Percentiles rank a stretch among this genome's conserved stretches.
Conservation (phyloP, 2,329 filamentous ascomycete genomes). For the Myotisia sp. region DNA sequence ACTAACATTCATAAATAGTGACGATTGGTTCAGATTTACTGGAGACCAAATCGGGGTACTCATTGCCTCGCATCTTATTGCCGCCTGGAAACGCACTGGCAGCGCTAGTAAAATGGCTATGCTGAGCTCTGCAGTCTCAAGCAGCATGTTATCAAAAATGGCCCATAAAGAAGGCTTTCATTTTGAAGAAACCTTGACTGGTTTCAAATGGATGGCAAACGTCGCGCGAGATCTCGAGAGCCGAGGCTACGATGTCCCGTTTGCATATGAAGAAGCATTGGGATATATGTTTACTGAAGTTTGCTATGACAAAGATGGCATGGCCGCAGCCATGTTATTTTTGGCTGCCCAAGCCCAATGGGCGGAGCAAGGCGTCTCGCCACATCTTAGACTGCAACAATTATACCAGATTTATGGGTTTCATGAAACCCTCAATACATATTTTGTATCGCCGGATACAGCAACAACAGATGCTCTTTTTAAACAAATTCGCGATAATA, state of each 20-base stretch:
- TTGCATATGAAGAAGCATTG: slow-evolving; percentile 51
- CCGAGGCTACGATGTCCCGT: slow-evolving; percentile 38
- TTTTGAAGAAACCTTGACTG: slow-evolving; percentile 48
- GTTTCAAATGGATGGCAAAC: slow-evolving; percentile 56
- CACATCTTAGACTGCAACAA: slow-evolving; percentile 42
- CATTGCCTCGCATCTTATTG: slow-evolving; percentile 43
- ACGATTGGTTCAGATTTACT: slow-evolving; percentile 46
- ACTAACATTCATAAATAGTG: slow-evolving; percentile 18
- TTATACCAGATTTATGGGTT: slow-evolving; percentile 45
- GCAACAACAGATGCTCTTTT: slow-evolving; percentile 42
- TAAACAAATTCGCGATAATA: slow-evolving; percentile 36
- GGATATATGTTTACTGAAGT: slow-evolving; percentile 52
- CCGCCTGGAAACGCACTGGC: slow-evolving; percentile 25
- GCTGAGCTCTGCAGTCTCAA: slow-evolving; percentile 50
- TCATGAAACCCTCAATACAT: slow-evolving; percentile 50
- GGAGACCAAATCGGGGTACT: slow-evolving; percentile 52
- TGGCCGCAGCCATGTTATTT: slow-evolving; percentile 47
- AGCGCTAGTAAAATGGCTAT: slow-evolving; percentile 34
- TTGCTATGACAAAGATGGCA: slow-evolving; percentile 51
- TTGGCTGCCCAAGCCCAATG: slow-evolving; percentile 41
- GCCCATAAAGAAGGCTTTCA: slow-evolving; percentile 41
- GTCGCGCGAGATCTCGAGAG: slow-evolving; percentile 39
- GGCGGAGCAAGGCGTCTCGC: slow-evolving; percentile 38
- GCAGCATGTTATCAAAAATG: slow-evolving; percentile 47
- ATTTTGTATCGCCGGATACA: slow-evolving; percentile 45